These are phyloP conservation scores for Skeletonema marinoi DNA, from an alignment of 108 stramenopile species.

Conservation along the genomic window DNA sequence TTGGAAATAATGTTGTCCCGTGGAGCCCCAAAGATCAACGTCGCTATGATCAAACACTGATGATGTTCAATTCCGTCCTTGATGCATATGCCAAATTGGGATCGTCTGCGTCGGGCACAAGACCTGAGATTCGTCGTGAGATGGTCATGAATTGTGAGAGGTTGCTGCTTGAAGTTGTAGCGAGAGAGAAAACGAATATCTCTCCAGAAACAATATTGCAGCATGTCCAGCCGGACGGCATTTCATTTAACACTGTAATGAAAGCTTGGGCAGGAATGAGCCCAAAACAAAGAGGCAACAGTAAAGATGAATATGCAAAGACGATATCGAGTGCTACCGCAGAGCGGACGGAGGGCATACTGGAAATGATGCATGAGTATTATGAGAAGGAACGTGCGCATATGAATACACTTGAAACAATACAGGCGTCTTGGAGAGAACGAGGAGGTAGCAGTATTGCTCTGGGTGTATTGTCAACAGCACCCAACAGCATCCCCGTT, in stretches of 20 bases:
- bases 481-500: conserved; percentile 19
- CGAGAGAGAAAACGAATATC: conserved; percentile 1
- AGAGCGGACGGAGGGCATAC: conserved; percentile 28
- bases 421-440: conserved; percentile 16
- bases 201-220: conserved; percentile 30
- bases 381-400: conserved; percentile 26
- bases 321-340: conserved; percentile 15
- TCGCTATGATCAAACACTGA: conserved; percentile 30
- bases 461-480: background rate
- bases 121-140: conserved; percentile 24
- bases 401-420: conserved; percentile 11
- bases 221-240: conserved; percentile 31
- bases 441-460: background rate
- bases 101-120: conserved; percentile 16
- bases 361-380: conserved; percentile 41
- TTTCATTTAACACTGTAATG: conserved; percentile 45
- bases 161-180: conserved; percentile 31
- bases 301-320: conserved; percentile 5
- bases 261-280: conserved; percentile 30
- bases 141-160: conserved; percentile 37
- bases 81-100: conserved; percentile 37
- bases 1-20: background rate
- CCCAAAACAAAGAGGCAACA: background rate
- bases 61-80: conserved; percentile 40
- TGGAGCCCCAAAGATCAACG: conserved; percentile 41